Evolutionary conservation across 129 eudicot species (phyloP).

Genomic region (Chrysanthemum lavandulifolium): DNA sequence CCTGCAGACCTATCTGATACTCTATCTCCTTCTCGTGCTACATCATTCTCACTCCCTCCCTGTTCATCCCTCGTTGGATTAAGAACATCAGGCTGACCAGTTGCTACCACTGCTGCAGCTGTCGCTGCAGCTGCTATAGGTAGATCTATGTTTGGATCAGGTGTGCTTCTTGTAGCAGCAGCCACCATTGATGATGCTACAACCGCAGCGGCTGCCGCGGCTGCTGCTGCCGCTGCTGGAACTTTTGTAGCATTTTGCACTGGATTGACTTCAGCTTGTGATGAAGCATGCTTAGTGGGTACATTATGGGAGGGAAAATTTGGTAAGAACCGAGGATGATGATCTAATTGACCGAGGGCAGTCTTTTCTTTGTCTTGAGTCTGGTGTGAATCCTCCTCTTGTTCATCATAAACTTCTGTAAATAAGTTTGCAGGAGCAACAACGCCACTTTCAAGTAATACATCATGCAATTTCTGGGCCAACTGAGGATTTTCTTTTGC

Average conservation of each 20-base stretch:
- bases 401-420: conserved; percentile 57
- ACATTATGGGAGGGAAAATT: conserved; percentile 47
- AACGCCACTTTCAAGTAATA: conserved; percentile 90
- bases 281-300: conserved; percentile 28
- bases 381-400: conserved; percentile 30
- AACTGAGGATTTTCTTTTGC: conserved; percentile 95
- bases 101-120: conserved; percentile 65
- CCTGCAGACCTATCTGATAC: conserved; percentile 70
- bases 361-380: conserved; percentile 31
- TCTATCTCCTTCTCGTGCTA: conserved; percentile 45
- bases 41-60: conserved; percentile 37
- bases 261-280: conserved; percentile 42
- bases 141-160: conserved; percentile 52
- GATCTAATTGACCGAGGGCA: conserved; percentile 30
- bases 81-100: conserved; percentile 33
- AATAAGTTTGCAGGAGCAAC: conserved; percentile 89
- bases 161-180: conserved; percentile 55
- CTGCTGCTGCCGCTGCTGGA: conserved; percentile 80
- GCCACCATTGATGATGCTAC: conserved; percentile 89
- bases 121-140: conserved; percentile 87
- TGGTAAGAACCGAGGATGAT: conserved; percentile 53
- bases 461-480: conserved; percentile 94
- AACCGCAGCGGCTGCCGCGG: conserved; percentile 90
- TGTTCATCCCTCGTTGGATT: conserved; percentile 38
- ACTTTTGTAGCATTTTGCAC: conserved; percentile 39